phyloP scores from a whole-genome alignment of 139 green algal species.

The Trebouxia sp. region DNA sequence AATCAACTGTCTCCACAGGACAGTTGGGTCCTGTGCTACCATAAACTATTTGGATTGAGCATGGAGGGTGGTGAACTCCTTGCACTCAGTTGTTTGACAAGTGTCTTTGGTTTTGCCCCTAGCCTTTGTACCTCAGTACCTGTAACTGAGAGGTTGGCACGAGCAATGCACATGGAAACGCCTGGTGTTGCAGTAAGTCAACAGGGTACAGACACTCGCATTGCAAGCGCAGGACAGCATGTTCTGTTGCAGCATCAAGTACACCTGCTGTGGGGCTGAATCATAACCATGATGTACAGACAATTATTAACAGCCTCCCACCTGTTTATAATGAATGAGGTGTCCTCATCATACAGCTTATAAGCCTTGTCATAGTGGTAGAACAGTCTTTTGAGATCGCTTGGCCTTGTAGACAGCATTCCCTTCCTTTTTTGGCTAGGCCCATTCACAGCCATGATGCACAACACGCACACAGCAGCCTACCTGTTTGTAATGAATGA shows the following conservation, averaged over 20 bases:
- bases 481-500: constrained; percentile 95
- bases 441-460: background rate
- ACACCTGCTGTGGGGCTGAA: background rate
- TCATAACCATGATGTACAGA: background rate
- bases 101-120: too few species aligned
- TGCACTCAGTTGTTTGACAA: too few species aligned
- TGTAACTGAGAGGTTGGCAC: too few species aligned
- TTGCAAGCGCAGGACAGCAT: background rate
- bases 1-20: too few species aligned
- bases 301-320: background rate
- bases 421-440: constrained; percentile 40
- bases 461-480: background rate
- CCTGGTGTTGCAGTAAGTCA: too few species aligned
- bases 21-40: too few species aligned
- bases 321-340: constrained; percentile 96
- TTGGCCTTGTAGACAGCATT: constrained; percentile 95
- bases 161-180: too few species aligned
- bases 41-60: too few species aligned
- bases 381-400: constrained; percentile 86
- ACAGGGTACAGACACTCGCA: background rate
- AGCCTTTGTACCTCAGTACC: too few species aligned
- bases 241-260: background rate
- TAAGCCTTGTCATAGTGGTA: constrained; percentile 86
- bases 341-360: constrained; percentile 87
- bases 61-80: too few species aligned